Base-by-base conservation (phyloP, 1,284 basidiomycete species). In the Malassezia restricta region DNA sequence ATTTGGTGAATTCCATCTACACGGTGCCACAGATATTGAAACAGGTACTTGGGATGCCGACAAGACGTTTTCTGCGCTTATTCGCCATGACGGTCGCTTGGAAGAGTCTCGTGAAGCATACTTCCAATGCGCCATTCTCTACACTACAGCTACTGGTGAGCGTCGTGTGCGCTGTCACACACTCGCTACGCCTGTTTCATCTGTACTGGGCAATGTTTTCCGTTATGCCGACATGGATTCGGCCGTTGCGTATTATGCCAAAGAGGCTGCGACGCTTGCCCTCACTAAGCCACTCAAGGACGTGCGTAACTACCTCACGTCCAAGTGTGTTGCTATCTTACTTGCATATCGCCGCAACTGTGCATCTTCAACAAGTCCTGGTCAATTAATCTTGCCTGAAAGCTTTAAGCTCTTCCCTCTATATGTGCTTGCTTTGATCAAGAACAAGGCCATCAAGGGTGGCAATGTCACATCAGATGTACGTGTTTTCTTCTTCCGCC, bases 361-460 rank as follows among this genome's bases (percentile, higher is more conserved):
- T 73, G 90, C 92, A 0, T 81, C 87, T 11, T 81, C 86, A 0
- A 86, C 87, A 0, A 79, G 81, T 17, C 77, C 80, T 0, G 85
- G 86, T 6, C 92, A 95, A 78, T 76, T 96, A 51, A 87, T 99
- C 60, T 81, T 98, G 31, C 94, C 94, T 1, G 94, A 98, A 75
- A 84, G 84, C 1, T 92, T 91, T 79, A 86, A 87, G 73, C 80
- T 86, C 1, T 78, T 98, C 48, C 89, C 91, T 0, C 77, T 91
- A 14, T 92, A 86, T 69, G 81, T 82, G 1, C 78, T 98, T 6
- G 84, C 83, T 6, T 81, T 98, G 56, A 81, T 85, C 57, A 99
- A 99, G 77, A 82, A 81, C 55, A 94, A 95, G 74, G 82, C 89
- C 27, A 76, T 98, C 40, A 94, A 96, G 82, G 54, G 82, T 41